Evolutionary conservation across 345 rosid genomes (phyloP).

Genomic region (Nephelium lappaceum): DNA sequence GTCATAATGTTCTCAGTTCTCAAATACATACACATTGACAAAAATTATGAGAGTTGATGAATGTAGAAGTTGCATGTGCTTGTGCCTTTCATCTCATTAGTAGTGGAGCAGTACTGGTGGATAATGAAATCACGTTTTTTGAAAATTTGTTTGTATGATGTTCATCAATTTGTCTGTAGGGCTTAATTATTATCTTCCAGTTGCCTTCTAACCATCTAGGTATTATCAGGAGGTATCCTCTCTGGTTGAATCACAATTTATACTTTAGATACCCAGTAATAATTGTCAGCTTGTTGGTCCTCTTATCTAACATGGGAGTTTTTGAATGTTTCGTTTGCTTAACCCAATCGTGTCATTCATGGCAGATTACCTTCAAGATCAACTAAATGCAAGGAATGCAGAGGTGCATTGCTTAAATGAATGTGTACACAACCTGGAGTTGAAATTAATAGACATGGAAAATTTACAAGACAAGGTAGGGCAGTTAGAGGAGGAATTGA

Average conservation of each 20-base stretch:
- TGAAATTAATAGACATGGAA: conserved; percentile 58
- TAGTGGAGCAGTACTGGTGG: background rate
- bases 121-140: background rate
- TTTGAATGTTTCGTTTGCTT: conserved; percentile 6
- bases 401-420: conserved; percentile 59
- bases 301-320: background rate
- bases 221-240: background rate
- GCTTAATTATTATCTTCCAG: background rate
- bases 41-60: background rate
- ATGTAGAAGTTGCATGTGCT: background rate
- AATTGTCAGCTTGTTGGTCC: background rate
- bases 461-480: conserved; percentile 42
- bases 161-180: conserved; percentile 6
- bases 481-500: conserved; percentile 56
- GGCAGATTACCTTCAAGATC: conserved; percentile 85
- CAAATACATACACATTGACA: background rate
- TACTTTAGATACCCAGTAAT: background rate
- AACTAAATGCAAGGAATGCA: conserved; percentile 58
- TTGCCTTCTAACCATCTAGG: background rate
- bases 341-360: conserved; percentile 16
- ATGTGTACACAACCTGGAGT: conserved; percentile 58
- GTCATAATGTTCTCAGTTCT: background rate
- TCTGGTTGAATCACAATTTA: conserved; percentile 11
- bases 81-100: background rate
- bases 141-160: background rate